These are phyloP conservation scores for Aspergillus brasiliensis DNA, from an alignment of 2,329 filamentous ascomycete species.

Conservation along the genomic window DNA sequence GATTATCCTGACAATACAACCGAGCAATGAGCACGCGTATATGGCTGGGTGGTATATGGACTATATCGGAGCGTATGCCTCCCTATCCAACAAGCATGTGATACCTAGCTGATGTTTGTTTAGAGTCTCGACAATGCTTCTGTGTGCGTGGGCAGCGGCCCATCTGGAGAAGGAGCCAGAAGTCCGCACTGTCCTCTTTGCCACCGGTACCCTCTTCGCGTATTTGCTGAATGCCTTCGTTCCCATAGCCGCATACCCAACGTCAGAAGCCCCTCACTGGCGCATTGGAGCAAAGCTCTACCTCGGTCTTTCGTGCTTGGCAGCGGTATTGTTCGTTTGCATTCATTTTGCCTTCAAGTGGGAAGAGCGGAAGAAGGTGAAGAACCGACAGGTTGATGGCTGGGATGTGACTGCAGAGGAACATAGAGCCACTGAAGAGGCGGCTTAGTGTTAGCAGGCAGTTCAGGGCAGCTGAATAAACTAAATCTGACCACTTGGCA, in stretches of 20 bases:
- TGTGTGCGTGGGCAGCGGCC: conserved; percentile 11
- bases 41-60: conserved; percentile 15
- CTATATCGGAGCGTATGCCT: conserved; percentile 9
- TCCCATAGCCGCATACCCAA: conserved; percentile 10
- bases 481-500: too few relatives aligned
- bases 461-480: too few relatives aligned
- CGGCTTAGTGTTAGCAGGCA: neutral
- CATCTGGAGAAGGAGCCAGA: conserved; percentile 9
- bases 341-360: conserved; percentile 4
- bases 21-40: conserved; percentile 6
- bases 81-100: neutral
- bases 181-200: conserved; percentile 11
- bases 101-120: neutral
- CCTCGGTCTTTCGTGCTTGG: conserved; percentile 2
- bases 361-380: neutral
- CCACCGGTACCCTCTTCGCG: conserved; percentile 8
- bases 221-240: conserved; percentile 10
- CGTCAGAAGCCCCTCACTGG: conserved; percentile 11
- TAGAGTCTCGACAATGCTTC: conserved; percentile 11
- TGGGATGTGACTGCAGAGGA: neutral
- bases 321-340: conserved; percentile 4
- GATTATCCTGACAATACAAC: conserved; percentile 3
- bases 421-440: neutral
- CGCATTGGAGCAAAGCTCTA: conserved; percentile 12
- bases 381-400: neutral